phyloP scores from a whole-genome alignment of 202 grass and related monocot species.

The Setaria italica region DNA sequence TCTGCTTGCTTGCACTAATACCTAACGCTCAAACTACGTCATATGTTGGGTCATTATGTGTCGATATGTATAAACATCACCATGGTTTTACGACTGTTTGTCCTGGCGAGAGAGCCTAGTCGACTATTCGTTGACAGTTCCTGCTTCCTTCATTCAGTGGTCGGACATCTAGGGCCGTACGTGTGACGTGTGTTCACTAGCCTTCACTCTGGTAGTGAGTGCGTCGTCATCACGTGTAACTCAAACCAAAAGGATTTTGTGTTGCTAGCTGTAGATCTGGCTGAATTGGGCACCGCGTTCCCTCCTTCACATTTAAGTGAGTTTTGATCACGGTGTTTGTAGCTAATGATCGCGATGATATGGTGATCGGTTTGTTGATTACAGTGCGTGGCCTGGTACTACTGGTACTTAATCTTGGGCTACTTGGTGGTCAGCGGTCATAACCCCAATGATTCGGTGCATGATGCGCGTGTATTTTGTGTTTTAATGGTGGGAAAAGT shows the following conservation, averaged over 20 bases:
- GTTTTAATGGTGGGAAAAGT: not conserved
- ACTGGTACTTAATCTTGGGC: not conserved
- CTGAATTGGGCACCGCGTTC: not conserved
- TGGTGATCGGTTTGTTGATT: not conserved
- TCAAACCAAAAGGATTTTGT: not conserved
- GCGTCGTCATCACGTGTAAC: conserved; percentile 1
- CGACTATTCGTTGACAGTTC: too few relatives aligned
- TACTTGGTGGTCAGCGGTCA: not conserved
- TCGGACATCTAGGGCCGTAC: not conserved
- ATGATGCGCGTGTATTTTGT: not conserved
- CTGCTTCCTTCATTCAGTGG: not conserved
- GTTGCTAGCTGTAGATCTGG: not conserved
- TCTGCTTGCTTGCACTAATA: not conserved
- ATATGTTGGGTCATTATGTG: not conserved
- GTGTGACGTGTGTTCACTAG: not conserved
- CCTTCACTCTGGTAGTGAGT: not conserved
- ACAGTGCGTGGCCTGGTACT: not conserved
- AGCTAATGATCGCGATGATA: conserved; percentile 1
- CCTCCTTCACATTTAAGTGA: not conserved
- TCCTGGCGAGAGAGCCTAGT: not conserved
- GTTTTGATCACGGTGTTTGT: not conserved
- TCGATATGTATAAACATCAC: not conserved
- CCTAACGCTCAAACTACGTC: not conserved
- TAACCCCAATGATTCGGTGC: not conserved
- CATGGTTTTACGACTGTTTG: not conserved